Base-by-base conservation (phyloP, 495 filamentous ascomycete species). In the Geoglossum glabrum region DNA sequence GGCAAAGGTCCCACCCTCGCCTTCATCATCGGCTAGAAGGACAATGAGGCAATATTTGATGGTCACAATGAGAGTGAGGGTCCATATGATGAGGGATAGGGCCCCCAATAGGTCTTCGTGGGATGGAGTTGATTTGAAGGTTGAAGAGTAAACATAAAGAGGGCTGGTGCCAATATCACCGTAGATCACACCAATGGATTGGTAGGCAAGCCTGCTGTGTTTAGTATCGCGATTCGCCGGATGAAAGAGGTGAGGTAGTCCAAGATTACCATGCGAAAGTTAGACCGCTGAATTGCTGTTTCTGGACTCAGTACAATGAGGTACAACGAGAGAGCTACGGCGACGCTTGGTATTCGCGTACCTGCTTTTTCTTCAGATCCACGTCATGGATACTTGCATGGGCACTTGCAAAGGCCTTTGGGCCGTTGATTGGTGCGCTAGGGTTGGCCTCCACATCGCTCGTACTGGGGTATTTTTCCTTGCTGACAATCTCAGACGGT, bases 111-210 rank as follows among this genome's bases (percentile, higher is more conserved):
- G 72, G 62, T 84, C 78, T 25, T 78, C 72, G 56, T 78, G 71
- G 11, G 69, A 72, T 2, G 84, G 84, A 6, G 71, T 65, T 0
- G 66, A 67, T 46, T 71, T 68, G 64, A 86, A 86, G 0, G 83
- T 86, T 15, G 82, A 84, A 21, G 82, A 85, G 59, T 70, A 86
- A 55, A 85, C 83, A 59, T 86, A 86, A 28, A 86, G 75, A 10
- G 84, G 84, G 57, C 77, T 83, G 13, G 84, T 86, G 38, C 84
- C 84, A 60, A 86, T 87, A 60, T 87, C 84, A 8, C 84, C 84
- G 64, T 86, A 87, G 43, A 87, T 86, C 52, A 82, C 80, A 40
- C 84, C 84, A 45, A 79, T 76, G 0, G 78, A 81, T 65, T 85
- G 82, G 63, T 86, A 86, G 6, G 82, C 74, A 33, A 86, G 72